A percentile compares a stretch with the other conserved stretches of the same genome.
Evolutionary conservation across 2,329 filamentous ascomycete species (phyloP).

Genomic region (Cladosporium sp.): DNA sequence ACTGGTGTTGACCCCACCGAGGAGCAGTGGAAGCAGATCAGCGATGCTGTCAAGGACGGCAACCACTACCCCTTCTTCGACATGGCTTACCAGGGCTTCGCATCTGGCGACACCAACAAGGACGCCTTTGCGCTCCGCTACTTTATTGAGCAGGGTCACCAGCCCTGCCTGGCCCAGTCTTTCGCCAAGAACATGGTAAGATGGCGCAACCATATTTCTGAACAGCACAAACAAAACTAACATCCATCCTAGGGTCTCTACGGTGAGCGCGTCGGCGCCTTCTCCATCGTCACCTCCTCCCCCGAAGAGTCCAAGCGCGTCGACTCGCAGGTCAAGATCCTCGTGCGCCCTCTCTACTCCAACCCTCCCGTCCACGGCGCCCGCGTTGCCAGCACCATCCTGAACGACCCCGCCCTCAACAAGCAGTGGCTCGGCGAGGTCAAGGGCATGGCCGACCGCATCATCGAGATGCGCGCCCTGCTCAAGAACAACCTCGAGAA

Average conservation of each 20-base stretch:
- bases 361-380: slow-evolving; percentile 97
- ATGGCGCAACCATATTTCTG: background rate
- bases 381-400: slow-evolving; percentile 86
- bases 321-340: slow-evolving; percentile 97
- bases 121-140: slow-evolving; percentile 92
- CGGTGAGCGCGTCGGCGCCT: slow-evolving; percentile 95
- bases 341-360: slow-evolving; percentile 95
- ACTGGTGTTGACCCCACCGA: slow-evolving; percentile 91
- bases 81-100: slow-evolving; percentile 99
- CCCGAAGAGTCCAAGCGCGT: slow-evolving; percentile 92
- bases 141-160: slow-evolving; percentile 90
- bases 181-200: slow-evolving; percentile 99
- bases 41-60: slow-evolving; percentile 78
- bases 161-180: slow-evolving; percentile 83
- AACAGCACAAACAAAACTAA: slow-evolving; percentile 19
- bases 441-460: slow-evolving; percentile 98
- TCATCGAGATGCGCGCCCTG: slow-evolving; percentile 95
- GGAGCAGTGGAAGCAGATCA: slow-evolving; percentile 92
- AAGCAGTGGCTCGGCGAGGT: slow-evolving; percentile 95
- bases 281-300: slow-evolving; percentile 84
- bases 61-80: slow-evolving; percentile 96
- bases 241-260: slow-evolving; percentile 72
- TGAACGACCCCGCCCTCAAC: slow-evolving; percentile 82
- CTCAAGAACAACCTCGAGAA: slow-evolving; percentile 94
- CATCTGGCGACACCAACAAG: slow-evolving; percentile 84